Percentiles rank a stretch among this genome's conserved stretches.
These are phyloP conservation scores for Fusarium sp. DNA, from an alignment of 2,329 filamentous ascomycete species.

Conservation along the genomic window DNA sequence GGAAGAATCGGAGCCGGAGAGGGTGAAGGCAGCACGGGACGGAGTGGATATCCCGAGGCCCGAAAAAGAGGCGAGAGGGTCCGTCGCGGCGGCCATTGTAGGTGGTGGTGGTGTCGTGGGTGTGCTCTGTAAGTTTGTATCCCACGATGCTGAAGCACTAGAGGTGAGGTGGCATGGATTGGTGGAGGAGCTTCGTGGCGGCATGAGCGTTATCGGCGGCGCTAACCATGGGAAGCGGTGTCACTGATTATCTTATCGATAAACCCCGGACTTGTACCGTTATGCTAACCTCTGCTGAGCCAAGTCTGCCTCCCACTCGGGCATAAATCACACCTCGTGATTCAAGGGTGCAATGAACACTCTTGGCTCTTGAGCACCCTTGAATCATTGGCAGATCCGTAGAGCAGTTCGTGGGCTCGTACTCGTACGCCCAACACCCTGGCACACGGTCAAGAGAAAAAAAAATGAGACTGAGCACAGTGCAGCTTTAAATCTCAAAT, in stretches of 20 bases:
- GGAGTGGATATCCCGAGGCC: constrained; percentile 35
- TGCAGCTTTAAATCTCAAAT: neutral
- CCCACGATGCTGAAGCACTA: constrained; percentile 20
- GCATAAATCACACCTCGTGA: neutral
- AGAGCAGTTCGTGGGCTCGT: neutral
- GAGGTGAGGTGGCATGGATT: constrained; percentile 37
- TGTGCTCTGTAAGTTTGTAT: constrained; percentile 22
- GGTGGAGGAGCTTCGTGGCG: constrained; percentile 20
- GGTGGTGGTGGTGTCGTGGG: neutral
- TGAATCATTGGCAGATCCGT: neutral
- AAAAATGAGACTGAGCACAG: neutral
- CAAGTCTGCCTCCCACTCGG: neutral
- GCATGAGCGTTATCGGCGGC: constrained; percentile 14
- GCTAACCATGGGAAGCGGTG: constrained; percentile 16
- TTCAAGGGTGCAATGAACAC: neutral
- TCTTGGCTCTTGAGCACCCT: neutral
- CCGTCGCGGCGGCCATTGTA: constrained; percentile 39
- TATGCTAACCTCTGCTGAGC: neutral
- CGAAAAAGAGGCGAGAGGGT: constrained; percentile 44
- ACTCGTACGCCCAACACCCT: neutral
- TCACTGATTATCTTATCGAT: constrained; percentile 28
- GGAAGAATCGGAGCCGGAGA: constrained; percentile 52
- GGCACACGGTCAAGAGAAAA: neutral
- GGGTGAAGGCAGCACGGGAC: constrained; percentile 51
- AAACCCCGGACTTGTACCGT: neutral